A percentile compares a stretch with the other conserved stretches of the same genome.
Conservation (phyloP, 1,284 basidiomycete genomes). For the Ustilago sp. region DNA sequence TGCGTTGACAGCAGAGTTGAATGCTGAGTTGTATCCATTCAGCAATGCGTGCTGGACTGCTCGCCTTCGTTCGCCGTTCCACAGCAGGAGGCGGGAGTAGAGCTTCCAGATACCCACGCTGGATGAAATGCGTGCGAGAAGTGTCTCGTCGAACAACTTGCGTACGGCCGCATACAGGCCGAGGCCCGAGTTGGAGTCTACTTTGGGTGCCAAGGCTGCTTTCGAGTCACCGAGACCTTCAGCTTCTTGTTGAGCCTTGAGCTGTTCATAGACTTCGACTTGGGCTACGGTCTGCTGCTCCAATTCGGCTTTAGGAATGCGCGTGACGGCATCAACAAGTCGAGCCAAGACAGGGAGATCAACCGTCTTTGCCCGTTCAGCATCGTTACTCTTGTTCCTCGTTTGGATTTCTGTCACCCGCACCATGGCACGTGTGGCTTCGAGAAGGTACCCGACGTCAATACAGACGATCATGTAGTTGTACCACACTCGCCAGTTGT, state of each 20-base stretch:
- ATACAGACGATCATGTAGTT: conserved; percentile 96
- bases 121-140: conserved; percentile 81
- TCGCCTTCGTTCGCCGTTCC: conserved; percentile 43
- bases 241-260: background rate
- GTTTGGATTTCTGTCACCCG: conserved; percentile 84
- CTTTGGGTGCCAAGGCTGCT: conserved; percentile 32
- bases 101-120: conserved; percentile 51
- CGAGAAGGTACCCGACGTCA: conserved; percentile 90
- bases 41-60: conserved; percentile 51
- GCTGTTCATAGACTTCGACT: conserved; percentile 46
- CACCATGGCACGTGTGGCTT: conserved; percentile 84
- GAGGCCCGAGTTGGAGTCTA: conserved; percentile 76
- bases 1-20: conserved; percentile 24
- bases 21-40: conserved; percentile 49
- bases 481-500: conserved; percentile 97
- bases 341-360: conserved; percentile 89
- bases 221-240: background rate
- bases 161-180: conserved; percentile 77
- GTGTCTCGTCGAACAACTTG: conserved; percentile 78
- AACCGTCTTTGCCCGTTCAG: conserved; percentile 74
- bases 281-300: conserved; percentile 23
- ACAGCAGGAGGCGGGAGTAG: conserved; percentile 59
- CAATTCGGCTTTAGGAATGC: conserved; percentile 58
- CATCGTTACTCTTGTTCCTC: conserved; percentile 64
- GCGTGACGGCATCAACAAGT: conserved; percentile 85